phyloP scores from a whole-genome alignment of 257 asterid genomes.

The Solanum medicagineum region DNA sequence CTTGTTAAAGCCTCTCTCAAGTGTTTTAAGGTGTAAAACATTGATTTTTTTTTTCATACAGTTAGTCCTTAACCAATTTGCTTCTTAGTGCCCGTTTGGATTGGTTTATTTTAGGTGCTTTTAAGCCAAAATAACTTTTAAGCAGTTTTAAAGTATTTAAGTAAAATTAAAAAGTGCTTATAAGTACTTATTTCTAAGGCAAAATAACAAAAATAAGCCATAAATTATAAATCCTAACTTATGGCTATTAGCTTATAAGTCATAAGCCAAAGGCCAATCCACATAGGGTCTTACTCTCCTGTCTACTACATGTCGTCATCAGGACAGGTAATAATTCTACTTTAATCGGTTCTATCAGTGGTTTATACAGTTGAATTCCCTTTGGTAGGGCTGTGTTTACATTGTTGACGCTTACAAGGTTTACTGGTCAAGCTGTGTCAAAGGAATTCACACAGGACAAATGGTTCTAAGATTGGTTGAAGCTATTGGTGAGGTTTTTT shows the following conservation, averaged over 20 bases:
- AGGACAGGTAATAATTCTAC: neutral
- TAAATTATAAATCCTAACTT: too few species aligned
- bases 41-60: neutral
- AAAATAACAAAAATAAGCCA: too few species aligned
- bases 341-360: neutral
- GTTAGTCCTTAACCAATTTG: neutral
- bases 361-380: neutral
- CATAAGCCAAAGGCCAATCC: too few species aligned
- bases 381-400: slow-evolving; percentile 77
- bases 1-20: neutral
- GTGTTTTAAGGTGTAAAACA: neutral
- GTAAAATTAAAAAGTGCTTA: too few species aligned
- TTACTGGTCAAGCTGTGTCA: slow-evolving; percentile 78
- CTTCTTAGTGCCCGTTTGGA: neutral
- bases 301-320: neutral
- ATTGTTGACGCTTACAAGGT: slow-evolving; percentile 83
- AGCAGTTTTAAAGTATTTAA: too few species aligned
- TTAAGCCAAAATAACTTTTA: too few species aligned
- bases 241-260: too few species aligned
- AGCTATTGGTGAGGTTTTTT: slow-evolving; percentile 71
- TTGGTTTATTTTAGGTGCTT: too few species aligned
- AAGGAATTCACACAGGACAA: slow-evolving; percentile 79
- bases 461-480: slow-evolving; percentile 86
- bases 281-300: neutral
- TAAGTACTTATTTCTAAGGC: too few species aligned